phyloP scores from a whole-genome alignment of 2,329 filamentous ascomycete species.

The Mycocentrospora acerina region DNA sequence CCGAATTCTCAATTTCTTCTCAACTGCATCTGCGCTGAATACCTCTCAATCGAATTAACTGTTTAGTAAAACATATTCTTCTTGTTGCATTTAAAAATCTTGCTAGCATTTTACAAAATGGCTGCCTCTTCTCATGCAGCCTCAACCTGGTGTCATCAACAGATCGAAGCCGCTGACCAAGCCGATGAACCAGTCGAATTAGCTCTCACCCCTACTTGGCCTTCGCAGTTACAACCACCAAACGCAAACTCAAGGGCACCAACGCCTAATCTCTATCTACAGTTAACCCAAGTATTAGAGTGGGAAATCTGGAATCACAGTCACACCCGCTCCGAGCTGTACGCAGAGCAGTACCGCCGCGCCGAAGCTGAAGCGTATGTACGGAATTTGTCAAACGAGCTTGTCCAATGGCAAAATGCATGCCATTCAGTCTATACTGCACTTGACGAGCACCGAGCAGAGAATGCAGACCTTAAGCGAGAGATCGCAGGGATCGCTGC shows the following conservation, averaged over 20 bases:
- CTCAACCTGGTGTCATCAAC: background rate
- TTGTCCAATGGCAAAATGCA: slow-evolving; percentile 2
- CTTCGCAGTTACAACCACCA: background rate
- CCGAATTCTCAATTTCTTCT: too few species aligned
- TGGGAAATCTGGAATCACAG: slow-evolving; percentile 8
- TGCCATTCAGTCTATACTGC: background rate
- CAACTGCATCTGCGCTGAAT: too few species aligned
- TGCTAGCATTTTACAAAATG: too few species aligned
- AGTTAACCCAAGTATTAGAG: slow-evolving; percentile 3
- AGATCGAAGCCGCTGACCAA: background rate
- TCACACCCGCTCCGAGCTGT: slow-evolving; percentile 2
- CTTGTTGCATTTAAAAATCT: too few species aligned
- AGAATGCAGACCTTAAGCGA: slow-evolving; percentile 1
- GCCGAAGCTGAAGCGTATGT: slow-evolving; percentile 1
- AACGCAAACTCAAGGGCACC: background rate
- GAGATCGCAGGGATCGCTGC: slow-evolving; percentile 1
- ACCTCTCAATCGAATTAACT: too few species aligned
- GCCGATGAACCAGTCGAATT: background rate
- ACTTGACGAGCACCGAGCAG: slow-evolving; percentile 3
- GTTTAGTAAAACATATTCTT: too few species aligned
- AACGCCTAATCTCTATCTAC: slow-evolving; percentile 4
- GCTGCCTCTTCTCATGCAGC: too few species aligned
- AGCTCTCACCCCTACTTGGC: slow-evolving; percentile 1
- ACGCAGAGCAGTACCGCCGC: background rate
- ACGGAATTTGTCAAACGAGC: slow-evolving; percentile 1